These are phyloP conservation scores for Geum urbanum DNA, from an alignment of 306 rosid genomes.

Conservation along the genomic window DNA sequence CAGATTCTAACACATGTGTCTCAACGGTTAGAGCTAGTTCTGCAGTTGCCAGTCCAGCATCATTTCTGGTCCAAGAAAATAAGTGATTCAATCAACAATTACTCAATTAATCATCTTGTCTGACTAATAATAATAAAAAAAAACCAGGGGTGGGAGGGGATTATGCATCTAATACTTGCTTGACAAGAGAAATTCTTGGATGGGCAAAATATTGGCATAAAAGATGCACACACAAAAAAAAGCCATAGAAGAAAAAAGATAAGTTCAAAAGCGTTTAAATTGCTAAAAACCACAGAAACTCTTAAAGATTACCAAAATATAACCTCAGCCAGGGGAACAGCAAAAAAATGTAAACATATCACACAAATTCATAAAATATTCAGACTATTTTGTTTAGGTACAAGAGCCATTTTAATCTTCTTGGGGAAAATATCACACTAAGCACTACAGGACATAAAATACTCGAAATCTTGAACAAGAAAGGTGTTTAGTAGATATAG, in stretches of 20 bases:
- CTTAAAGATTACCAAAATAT: not conserved
- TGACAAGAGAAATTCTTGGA: not conserved
- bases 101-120: slow-evolving; percentile 6
- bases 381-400: not conserved
- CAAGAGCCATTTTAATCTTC: not conserved
- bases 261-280: not conserved
- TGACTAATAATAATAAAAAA: not conserved
- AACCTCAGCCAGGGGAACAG: not conserved
- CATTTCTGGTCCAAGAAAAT: slow-evolving; percentile 56
- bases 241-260: no score
- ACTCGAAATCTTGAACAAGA: not conserved
- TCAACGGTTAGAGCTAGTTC: slow-evolving; percentile 89
- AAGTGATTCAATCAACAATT: slow-evolving; percentile 23
- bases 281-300: not conserved
- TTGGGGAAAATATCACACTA: not conserved
- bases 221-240: not conserved
- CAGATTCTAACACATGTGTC: slow-evolving; percentile 79
- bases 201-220: not conserved
- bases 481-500: not conserved
- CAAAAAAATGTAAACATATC: not conserved
- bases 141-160: not conserved
- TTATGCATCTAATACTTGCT: not conserved
- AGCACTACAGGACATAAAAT: not conserved
- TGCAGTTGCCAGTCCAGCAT: slow-evolving; percentile 95
- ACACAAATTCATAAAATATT: not conserved